Evolutionary conservation across 257 asterid species (phyloP), one percentile per base, ranked within the genome.

Genomic region (Plantago major): DNA sequence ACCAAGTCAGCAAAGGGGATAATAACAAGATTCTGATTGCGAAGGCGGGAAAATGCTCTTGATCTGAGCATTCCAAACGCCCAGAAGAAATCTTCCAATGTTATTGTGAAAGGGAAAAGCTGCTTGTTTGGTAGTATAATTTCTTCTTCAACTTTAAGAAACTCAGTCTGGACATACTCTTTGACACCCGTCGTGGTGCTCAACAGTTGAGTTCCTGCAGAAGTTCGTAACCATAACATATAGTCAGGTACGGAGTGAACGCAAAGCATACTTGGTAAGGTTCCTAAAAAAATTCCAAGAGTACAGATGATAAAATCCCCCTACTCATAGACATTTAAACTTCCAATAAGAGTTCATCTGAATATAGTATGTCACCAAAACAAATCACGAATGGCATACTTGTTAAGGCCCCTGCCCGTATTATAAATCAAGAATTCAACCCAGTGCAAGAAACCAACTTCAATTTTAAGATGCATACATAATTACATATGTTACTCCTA

Each of bases 1-100:
- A 87, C 97, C 97, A 92, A 76, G 78, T 92, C 99, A 3, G 96
- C 99, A 49, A 89, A 82, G 69, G 99, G 99, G 63, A 93, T 75
- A 53, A 93, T 50, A 11, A 87, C 95, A 55, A 93, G 96, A 73
- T 80, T 93, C 63, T 87, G 96, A 63, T 79, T 90, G 26, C 89
- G 91, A 55, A 78, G 81, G 33, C 94, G 73, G 10, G 99, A 85
- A 78, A 89, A 93, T 1, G 97, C 96, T 76, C 96, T 84, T 42
- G 99, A 89, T 82, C 97, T 83, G 57, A 92, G 93, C 44, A 92
- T 82, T 46, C 96, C 99, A 76, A 89, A 92, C 72, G 94, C 99
- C 99, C 99, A 93, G 38, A 85, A 77, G 85, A 93, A 93, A 74
- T 89, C 95, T 53, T 93, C 94, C 78, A 78, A 16, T 49, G 97